These are phyloP conservation scores for Boletus pseudopeckii DNA, from an alignment of 768 basidiomycete species.

Conservation along the genomic window DNA sequence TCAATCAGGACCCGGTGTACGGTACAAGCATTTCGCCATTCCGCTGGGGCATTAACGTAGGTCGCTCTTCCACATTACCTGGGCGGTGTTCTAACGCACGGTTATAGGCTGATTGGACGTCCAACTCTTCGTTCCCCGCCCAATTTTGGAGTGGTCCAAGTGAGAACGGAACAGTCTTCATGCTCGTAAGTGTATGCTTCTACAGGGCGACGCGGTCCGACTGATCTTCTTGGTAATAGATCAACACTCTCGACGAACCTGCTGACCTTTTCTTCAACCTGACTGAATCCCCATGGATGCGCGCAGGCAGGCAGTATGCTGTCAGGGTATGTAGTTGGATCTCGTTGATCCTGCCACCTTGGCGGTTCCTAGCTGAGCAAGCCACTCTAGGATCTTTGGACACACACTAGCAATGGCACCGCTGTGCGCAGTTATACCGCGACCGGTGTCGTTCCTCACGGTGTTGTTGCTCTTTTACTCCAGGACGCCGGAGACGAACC, in stretches of 20 bases:
- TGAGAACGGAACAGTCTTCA: constrained; percentile 60
- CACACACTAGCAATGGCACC: constrained; percentile 66
- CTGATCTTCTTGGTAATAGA: constrained; percentile 31
- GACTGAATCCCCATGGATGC: constrained; percentile 68
- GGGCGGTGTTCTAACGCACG: not conserved
- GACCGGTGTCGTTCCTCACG: constrained; percentile 53
- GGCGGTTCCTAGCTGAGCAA: not conserved
- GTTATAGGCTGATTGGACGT: constrained; percentile 35
- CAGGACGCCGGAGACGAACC: constrained; percentile 69
- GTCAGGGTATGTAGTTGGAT: constrained; percentile 45
- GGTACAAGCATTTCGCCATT: constrained; percentile 66
- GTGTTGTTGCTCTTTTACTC: constrained; percentile 61
- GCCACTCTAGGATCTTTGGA: constrained; percentile 58
- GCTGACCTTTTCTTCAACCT: constrained; percentile 58
- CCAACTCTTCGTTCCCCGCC: constrained; percentile 47
- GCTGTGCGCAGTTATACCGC: constrained; percentile 54
- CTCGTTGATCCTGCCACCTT: not conserved
- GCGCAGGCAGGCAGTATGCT: constrained; percentile 58
- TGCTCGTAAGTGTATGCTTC: constrained; percentile 46
- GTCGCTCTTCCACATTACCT: constrained; percentile 16
- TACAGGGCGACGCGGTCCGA: not conserved
- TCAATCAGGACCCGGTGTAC: constrained; percentile 61
- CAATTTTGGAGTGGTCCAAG: constrained; percentile 68
- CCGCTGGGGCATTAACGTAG: constrained; percentile 62
- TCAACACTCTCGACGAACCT: constrained; percentile 53